Conservation (phyloP, 2,329 filamentous ascomycete genomes). For the Dothiorella sarmentorum region DNA sequence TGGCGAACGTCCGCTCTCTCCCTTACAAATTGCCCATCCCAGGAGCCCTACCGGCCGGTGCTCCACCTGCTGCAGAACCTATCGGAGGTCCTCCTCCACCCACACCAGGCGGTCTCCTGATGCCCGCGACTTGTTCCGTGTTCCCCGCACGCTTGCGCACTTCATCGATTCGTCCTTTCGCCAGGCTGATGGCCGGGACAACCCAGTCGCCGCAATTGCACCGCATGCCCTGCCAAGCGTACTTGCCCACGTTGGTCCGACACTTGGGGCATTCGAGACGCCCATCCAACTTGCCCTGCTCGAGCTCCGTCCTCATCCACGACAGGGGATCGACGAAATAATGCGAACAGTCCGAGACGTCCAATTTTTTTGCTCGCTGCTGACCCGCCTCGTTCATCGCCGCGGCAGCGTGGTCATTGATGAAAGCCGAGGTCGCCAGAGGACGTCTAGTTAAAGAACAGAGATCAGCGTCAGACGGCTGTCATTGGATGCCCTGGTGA, state of each 20-base stretch:
- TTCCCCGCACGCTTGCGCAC: conserved; percentile 27
- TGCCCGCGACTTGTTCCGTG: conserved; percentile 6
- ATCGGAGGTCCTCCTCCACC: not conserved
- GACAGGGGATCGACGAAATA: conserved; percentile 88
- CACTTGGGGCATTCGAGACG: conserved; percentile 85
- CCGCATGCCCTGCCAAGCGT: conserved; percentile 92
- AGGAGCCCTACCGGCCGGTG: not conserved
- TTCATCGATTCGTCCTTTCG: conserved; percentile 79
- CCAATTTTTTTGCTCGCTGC: conserved; percentile 5
- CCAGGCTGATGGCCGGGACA: conserved; percentile 82
- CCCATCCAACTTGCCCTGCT: conserved; percentile 77
- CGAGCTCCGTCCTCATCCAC: conserved; percentile 90
- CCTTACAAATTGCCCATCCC: conserved; percentile 11
- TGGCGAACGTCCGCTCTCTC: not conserved
- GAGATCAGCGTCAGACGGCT: not conserved
- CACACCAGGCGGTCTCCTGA: conserved; percentile 14
- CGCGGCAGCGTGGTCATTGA: conserved; percentile 57
- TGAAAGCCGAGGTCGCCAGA: conserved; percentile 63
- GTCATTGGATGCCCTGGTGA: not conserved
- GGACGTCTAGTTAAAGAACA: conserved; percentile 50
- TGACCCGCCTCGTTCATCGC: conserved; percentile 19
- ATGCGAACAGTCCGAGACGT: conserved; percentile 64
- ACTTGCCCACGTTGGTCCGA: conserved; percentile 80
- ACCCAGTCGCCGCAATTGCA: conserved; percentile 92
- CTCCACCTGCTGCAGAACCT: not conserved